phyloP scores from a whole-genome alignment of 768 basidiomycete genomes.

The Rhizopogon vesiculosus region DNA sequence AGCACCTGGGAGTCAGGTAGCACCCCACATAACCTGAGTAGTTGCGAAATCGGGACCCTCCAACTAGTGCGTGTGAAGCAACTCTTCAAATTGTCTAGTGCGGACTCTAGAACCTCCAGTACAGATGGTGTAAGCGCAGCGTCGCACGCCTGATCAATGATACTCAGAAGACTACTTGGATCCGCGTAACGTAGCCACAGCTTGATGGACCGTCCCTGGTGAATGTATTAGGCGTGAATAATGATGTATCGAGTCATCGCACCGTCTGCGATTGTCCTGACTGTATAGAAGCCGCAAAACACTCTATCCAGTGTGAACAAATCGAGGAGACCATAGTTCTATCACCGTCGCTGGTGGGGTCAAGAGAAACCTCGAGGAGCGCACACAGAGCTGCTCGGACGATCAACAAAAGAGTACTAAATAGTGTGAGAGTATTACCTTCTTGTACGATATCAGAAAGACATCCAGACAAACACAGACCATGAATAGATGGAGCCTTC shows the following conservation, averaged over 20 bases:
- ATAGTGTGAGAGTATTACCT: constrained; percentile 22
- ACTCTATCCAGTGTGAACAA: constrained; percentile 37
- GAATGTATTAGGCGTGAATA: not conserved
- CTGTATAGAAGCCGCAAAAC: not conserved
- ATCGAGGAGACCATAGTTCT: constrained; percentile 35
- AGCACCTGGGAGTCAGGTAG: constrained; percentile 33
- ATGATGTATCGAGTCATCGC: not conserved
- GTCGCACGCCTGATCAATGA: constrained; percentile 32
- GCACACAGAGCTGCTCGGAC: constrained; percentile 32
- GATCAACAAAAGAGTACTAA: not conserved
- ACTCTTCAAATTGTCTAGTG: constrained; percentile 25
- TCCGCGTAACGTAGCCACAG: constrained; percentile 59
- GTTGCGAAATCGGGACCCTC: constrained; percentile 27
- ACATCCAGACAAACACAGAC: constrained; percentile 27
- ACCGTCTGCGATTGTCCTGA: not conserved
- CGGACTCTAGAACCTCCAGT: constrained; percentile 33
- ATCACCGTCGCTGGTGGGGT: constrained; percentile 33
- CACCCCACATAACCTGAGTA: constrained; percentile 33
- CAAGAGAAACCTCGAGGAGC: constrained; percentile 37
- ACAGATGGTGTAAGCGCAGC: constrained; percentile 13
- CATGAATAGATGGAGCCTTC: constrained; percentile 27
- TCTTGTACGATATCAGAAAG: constrained; percentile 23
- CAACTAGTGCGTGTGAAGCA: not conserved
- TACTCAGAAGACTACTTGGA: constrained; percentile 33
- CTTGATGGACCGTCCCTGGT: constrained; percentile 10